A percentile compares a stretch with the other conserved stretches of the same genome.
These are phyloP conservation scores for Leptographium galeiforme DNA, from an alignment of 2,329 filamentous ascomycete species.

Conservation along the genomic window DNA sequence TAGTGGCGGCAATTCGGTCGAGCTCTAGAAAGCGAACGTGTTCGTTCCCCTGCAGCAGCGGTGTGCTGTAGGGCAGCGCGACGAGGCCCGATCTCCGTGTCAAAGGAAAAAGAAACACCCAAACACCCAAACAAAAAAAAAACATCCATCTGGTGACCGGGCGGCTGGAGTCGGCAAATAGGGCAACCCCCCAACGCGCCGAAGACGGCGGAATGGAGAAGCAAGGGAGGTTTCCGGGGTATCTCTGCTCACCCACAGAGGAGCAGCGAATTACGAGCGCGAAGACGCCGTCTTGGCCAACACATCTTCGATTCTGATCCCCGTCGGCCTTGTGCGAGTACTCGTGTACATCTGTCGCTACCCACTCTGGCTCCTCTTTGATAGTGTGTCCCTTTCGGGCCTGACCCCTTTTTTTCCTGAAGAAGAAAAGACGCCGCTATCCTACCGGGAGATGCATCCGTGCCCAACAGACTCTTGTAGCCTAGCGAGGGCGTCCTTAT, in stretches of 20 bases:
- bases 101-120: neutral
- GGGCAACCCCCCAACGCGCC: too few species aligned
- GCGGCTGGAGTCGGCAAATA: neutral
- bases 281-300: neutral
- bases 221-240: too few species aligned
- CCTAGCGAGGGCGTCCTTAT: neutral
- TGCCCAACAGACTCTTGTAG: conserved; percentile 1
- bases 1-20: too few species aligned
- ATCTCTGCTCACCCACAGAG: too few species aligned
- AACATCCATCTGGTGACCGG: neutral
- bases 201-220: too few species aligned
- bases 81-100: too few species aligned
- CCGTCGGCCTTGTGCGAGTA: neutral
- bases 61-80: too few species aligned
- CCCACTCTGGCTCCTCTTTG: neutral
- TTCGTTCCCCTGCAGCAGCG: too few species aligned
- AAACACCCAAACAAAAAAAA: neutral
- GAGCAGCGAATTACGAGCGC: too few species aligned
- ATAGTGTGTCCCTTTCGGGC: neutral
- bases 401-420: neutral
- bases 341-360: neutral
- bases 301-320: neutral
- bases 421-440: neutral
- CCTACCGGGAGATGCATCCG: neutral
- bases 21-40: too few species aligned